A percentile compares a stretch with the other conserved stretches of the same genome.
These are phyloP conservation scores for Colletotrichum lini DNA, from an alignment of 2,329 filamentous ascomycete genomes.

Conservation along the genomic window DNA sequence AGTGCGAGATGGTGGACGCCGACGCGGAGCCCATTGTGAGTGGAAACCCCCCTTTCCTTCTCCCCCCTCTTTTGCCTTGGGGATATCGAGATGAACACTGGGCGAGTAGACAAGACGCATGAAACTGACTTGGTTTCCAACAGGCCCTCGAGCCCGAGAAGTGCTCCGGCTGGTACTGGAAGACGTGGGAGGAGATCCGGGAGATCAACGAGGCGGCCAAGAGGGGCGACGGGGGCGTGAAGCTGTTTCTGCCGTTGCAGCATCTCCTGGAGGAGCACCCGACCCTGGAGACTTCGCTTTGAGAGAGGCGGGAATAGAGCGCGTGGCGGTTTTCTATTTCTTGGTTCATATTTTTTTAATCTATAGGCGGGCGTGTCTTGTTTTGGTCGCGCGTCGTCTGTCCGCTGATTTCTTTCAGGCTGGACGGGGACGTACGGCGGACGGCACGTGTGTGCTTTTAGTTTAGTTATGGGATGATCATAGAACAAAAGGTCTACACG, in stretches of 20 bases:
- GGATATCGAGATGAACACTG: background rate
- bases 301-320: too few relatives aligned
- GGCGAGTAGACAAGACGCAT: background rate
- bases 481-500: too few relatives aligned
- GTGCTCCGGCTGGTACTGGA: constrained; percentile 66
- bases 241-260: constrained; percentile 52
- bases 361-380: too few relatives aligned
- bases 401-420: too few relatives aligned
- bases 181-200: constrained; percentile 59
- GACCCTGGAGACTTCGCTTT: constrained; percentile 27
- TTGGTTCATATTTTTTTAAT: background rate
- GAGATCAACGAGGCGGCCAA: constrained; percentile 23
- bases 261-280: constrained; percentile 49
- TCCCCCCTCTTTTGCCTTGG: too few relatives aligned
- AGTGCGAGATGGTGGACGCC: constrained; percentile 63
- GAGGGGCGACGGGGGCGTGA: constrained; percentile 35
- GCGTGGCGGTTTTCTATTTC: background rate
- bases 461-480: too few relatives aligned
- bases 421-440: too few relatives aligned
- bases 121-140: constrained; percentile 20
- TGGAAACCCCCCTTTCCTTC: background rate
- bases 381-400: too few relatives aligned
- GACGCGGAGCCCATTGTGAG: constrained; percentile 58
- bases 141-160: constrained; percentile 63
- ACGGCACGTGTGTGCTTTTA: too few relatives aligned